phyloP scores from a whole-genome alignment of 1,284 basidiomycete genomes.

The Heterobasidion annosum region DNA sequence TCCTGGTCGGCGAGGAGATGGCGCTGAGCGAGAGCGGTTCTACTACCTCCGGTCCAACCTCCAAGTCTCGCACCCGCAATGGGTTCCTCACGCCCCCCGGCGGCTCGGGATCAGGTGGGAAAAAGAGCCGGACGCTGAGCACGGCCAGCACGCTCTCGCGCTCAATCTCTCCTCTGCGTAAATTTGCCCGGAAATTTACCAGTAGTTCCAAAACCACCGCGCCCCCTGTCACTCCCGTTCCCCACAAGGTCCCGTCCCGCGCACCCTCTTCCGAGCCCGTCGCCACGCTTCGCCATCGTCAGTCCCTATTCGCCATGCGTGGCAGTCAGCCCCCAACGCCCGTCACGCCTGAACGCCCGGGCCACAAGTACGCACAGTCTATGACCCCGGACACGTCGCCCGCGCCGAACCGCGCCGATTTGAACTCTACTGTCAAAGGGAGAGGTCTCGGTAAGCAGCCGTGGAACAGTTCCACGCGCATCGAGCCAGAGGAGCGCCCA shows the following conservation, averaged over 20 bases:
- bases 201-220: slow-evolving; percentile 30
- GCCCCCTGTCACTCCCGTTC: slow-evolving; percentile 34
- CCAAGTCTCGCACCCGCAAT: slow-evolving; percentile 31
- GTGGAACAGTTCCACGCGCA: slow-evolving; percentile 77
- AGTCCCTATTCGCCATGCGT: slow-evolving; percentile 48
- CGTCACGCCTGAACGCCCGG: slow-evolving; percentile 44
- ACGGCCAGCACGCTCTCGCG: slow-evolving; percentile 49
- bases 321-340: slow-evolving; percentile 33
- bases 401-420: slow-evolving; percentile 20
- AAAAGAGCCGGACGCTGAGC: slow-evolving; percentile 33
- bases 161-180: slow-evolving; percentile 71
- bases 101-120: slow-evolving; percentile 19
- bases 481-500: slow-evolving; percentile 41
- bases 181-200: slow-evolving; percentile 60
- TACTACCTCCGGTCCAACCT: slow-evolving; percentile 45
- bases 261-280: slow-evolving; percentile 47
- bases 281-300: slow-evolving; percentile 42
- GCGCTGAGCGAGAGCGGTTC: slow-evolving; percentile 60
- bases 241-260: slow-evolving; percentile 28
- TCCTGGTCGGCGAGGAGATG: slow-evolving; percentile 44
- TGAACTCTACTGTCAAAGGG: slow-evolving; percentile 31
- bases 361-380: slow-evolving; percentile 63
- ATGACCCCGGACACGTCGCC: slow-evolving; percentile 63
- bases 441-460: slow-evolving; percentile 19
- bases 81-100: slow-evolving; percentile 59